A percentile compares a stretch with the other conserved stretches of the same genome.
These are phyloP conservation scores for Penicillium macrosclerotiorum DNA, from an alignment of 495 filamentous ascomycete species.

Conservation along the genomic window DNA sequence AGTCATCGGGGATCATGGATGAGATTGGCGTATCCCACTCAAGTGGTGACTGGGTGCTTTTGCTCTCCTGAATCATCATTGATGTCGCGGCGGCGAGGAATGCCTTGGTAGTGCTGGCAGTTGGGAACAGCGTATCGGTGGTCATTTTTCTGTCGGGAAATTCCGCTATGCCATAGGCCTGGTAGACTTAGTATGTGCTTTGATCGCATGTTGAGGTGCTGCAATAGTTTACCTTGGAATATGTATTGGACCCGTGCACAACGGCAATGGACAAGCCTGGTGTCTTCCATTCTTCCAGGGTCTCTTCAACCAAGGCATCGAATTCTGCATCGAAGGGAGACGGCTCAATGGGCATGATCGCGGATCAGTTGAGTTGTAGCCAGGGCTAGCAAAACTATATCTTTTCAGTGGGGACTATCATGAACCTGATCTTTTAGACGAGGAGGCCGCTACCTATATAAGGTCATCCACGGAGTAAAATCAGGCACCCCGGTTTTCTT, in stretches of 20 bases:
- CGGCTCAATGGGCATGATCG: not conserved
- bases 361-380: too few species aligned
- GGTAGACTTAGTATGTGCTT: conserved; percentile 6
- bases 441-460: too few species aligned
- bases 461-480: too few species aligned
- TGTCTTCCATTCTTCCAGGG: conserved; percentile 46
- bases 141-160: conserved; percentile 42
- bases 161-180: conserved; percentile 53
- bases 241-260: conserved; percentile 41
- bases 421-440: too few species aligned
- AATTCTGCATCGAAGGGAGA: conserved; percentile 33
- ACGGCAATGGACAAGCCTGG: conserved; percentile 52
- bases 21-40: conserved; percentile 50
- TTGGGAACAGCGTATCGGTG: conserved; percentile 40
- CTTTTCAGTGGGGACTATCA: too few species aligned
- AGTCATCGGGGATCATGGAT: conserved; percentile 51
- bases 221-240: conserved; percentile 36
- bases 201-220: not conserved
- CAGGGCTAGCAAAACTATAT: too few species aligned
- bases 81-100: conserved; percentile 52
- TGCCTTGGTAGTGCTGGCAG: conserved; percentile 55
- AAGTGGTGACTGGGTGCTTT: conserved; percentile 27
- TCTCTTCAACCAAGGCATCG: conserved; percentile 29
- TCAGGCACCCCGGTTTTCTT: too few species aligned
- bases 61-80: conserved; percentile 42